Conservation (phyloP, 352 stramenopile species). For the Globisporangium cederbergense region DNA sequence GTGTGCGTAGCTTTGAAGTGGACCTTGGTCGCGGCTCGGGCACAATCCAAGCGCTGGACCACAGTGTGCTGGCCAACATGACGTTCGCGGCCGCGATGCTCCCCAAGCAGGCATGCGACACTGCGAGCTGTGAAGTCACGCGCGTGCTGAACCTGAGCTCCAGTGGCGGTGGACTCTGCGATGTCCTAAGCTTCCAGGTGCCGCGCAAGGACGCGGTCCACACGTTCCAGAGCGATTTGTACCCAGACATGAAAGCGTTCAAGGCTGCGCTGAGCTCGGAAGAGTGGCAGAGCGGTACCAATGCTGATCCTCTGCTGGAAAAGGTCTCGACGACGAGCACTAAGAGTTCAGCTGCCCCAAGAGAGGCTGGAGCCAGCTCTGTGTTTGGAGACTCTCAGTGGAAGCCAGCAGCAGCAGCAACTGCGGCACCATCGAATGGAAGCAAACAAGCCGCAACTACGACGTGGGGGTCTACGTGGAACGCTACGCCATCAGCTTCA, state of each 20-base stretch:
- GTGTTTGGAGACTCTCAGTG: constrained; percentile 33
- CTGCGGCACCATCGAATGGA: background rate
- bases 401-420: background rate
- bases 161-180: constrained; percentile 38
- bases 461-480: constrained; percentile 15
- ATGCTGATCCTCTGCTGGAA: constrained; percentile 42
- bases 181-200: constrained; percentile 64
- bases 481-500: background rate
- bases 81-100: constrained; percentile 54
- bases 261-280: constrained; percentile 34
- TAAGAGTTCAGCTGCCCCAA: constrained; percentile 10
- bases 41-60: constrained; percentile 45
- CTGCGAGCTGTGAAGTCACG: constrained; percentile 54
- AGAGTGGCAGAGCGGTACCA: constrained; percentile 42
- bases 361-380: constrained; percentile 10
- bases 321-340: constrained; percentile 25
- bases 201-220: constrained; percentile 55
- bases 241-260: constrained; percentile 46
- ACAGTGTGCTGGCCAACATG: constrained; percentile 45
- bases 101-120: constrained; percentile 53
- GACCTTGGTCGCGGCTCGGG: constrained; percentile 30
- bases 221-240: constrained; percentile 77
- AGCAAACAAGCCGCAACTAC: background rate
- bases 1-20: constrained; percentile 56
- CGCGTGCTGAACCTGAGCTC: constrained; percentile 61